Conservation (phyloP, 495 filamentous ascomycete genomes). For the Penicillium bialowiezense region DNA sequence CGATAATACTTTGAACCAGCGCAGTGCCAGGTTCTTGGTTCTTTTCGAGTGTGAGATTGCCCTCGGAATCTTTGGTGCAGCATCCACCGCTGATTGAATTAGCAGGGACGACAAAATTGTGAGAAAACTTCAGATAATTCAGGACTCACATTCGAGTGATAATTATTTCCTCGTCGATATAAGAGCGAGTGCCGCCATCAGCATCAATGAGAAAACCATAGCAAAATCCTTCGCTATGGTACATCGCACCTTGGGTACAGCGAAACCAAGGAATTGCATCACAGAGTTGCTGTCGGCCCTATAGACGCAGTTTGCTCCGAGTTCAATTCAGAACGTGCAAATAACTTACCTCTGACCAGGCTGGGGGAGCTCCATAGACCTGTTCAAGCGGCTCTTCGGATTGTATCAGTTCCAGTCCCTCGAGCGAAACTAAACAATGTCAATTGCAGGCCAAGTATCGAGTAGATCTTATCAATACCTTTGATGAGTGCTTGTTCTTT, state of each 20-base stretch:
- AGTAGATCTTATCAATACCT: neutral
- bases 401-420: neutral
- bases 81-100: conserved; percentile 51
- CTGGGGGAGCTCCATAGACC: conserved; percentile 43
- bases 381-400: neutral
- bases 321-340: too few relatives aligned
- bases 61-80: conserved; percentile 32
- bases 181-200: conserved; percentile 52
- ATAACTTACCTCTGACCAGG: conserved; percentile 53
- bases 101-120: conserved; percentile 4
- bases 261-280: conserved; percentile 68
- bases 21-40: conserved; percentile 39
- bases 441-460: too few relatives aligned
- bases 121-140: neutral
- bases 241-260: conserved; percentile 57
- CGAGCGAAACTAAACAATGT: neutral
- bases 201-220: conserved; percentile 63
- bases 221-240: conserved; percentile 45
- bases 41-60: conserved; percentile 38
- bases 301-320: conserved; percentile 4
- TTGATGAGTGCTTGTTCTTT: neutral
- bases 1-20: conserved; percentile 32
- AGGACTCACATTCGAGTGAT: conserved; percentile 59
- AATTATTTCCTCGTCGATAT: conserved; percentile 61
- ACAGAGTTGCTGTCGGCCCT: conserved; percentile 58